Conservation (phyloP, 352 stramenopile genomes). For the Saprolegnia diclina region DNA sequence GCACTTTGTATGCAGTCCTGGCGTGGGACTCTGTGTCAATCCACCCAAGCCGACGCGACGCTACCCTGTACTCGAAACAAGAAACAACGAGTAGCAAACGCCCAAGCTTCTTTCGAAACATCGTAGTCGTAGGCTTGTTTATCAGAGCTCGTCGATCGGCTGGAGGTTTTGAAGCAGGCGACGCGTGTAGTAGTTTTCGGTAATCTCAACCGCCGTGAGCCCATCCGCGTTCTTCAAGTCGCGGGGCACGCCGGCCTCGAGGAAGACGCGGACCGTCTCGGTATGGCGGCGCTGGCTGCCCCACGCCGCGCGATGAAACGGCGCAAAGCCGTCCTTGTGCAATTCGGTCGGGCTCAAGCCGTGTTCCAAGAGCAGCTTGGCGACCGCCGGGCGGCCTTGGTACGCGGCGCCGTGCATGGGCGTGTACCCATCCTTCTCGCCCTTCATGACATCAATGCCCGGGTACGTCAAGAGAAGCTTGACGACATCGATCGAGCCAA, state of each 20-base stretch:
- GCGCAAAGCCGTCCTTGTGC: slow-evolving; percentile 25
- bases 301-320: slow-evolving; percentile 27
- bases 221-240: slow-evolving; percentile 18
- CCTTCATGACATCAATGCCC: slow-evolving; percentile 32
- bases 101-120: not conserved
- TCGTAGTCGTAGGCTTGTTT: not conserved
- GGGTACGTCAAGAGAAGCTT: slow-evolving; percentile 31
- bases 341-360: slow-evolving; percentile 29
- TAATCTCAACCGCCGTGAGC: slow-evolving; percentile 19
- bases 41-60: too few species aligned
- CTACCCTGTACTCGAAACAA: too few species aligned
- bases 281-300: slow-evolving; percentile 24
- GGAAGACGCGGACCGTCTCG: slow-evolving; percentile 22
- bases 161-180: slow-evolving; percentile 2
- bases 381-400: slow-evolving; percentile 40
- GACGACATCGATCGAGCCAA: slow-evolving; percentile 32
- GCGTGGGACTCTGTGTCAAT: too few species aligned
- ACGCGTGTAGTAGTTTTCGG: slow-evolving; percentile 11
- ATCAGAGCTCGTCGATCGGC: slow-evolving; percentile 6
- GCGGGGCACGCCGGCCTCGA: slow-evolving; percentile 19
- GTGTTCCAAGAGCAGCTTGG: slow-evolving; percentile 30
- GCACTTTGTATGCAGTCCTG: too few species aligned
- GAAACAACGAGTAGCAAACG: too few species aligned
- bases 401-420: slow-evolving; percentile 43
- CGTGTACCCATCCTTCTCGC: slow-evolving; percentile 46